phyloP scores from a whole-genome alignment of 192 early-diverging fungal genomes.

The Coemansia aciculifera region DNA sequence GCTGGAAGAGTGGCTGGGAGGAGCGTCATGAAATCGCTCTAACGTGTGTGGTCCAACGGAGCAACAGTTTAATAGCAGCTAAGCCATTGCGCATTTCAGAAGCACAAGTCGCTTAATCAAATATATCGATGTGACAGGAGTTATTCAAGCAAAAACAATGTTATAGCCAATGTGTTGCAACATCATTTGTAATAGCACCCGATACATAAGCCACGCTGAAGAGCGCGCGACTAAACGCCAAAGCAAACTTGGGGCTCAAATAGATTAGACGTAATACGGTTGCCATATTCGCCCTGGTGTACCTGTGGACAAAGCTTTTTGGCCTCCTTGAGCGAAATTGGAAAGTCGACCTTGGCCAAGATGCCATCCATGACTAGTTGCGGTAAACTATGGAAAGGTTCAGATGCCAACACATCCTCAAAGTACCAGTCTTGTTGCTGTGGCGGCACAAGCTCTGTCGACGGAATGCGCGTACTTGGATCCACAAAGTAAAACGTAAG shows the following conservation, averaged over 20 bases:
- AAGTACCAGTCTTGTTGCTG: slow-evolving; percentile 54
- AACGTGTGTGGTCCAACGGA: no score
- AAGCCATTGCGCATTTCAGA: no score
- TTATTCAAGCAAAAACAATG: not conserved
- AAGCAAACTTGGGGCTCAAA: not conserved
- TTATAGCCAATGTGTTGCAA: no score
- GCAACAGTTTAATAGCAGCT: no score
- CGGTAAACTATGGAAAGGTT: slow-evolving; percentile 17
- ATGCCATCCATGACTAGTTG: slow-evolving; percentile 18
- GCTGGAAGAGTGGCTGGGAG: no score
- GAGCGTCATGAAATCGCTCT: no score
- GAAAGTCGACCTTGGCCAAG: slow-evolving; percentile 20
- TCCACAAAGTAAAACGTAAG: slow-evolving; percentile 66
- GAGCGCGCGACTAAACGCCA: not conserved
- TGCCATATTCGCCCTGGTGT: not conserved
- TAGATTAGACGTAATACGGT: not conserved
- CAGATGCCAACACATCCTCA: not conserved
- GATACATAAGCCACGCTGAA: not conserved
- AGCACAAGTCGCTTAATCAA: no score
- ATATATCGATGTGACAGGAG: no score
- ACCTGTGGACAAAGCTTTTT: slow-evolving; percentile 26
- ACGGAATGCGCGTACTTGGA: slow-evolving; percentile 46
- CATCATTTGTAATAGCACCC: no score
- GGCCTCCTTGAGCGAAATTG: slow-evolving; percentile 47
- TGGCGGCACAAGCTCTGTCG: slow-evolving; percentile 57